A percentile compares a stretch with the other conserved stretches of the same genome.
Evolutionary conservation across 2,329 filamentous ascomycete species (phyloP).

Genomic region (Apiospora arundinis): DNA sequence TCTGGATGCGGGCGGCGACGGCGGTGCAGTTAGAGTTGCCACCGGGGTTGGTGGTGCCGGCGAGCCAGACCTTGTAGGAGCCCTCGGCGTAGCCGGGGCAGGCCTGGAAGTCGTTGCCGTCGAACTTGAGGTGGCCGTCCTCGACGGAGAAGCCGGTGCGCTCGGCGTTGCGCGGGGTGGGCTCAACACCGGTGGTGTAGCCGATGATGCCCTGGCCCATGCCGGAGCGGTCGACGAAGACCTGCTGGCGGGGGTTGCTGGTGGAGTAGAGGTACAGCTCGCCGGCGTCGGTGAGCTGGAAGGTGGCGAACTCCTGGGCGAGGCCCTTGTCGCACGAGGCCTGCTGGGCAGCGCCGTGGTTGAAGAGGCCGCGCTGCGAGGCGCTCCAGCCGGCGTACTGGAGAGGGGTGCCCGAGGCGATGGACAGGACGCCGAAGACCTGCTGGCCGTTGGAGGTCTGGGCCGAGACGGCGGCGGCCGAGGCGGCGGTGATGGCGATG

Average conservation of each 20-base stretch:
- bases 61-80: conserved; percentile 48
- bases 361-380: conserved; percentile 47
- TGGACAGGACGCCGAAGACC: conserved; percentile 55
- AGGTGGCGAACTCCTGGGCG: conserved; percentile 52
- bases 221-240: conserved; percentile 62
- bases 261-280: conserved; percentile 56
- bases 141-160: conserved; percentile 54
- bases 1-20: conserved; percentile 41
- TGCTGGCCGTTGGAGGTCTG: conserved; percentile 35
- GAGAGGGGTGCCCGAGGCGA: conserved; percentile 55
- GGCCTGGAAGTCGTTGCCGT: conserved; percentile 52
- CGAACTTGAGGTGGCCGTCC: conserved; percentile 52
- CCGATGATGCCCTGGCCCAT: conserved; percentile 55
- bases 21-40: conserved; percentile 45
- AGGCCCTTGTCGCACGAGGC: conserved; percentile 52
- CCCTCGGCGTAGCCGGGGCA: conserved; percentile 56
- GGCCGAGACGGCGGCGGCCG: conserved; percentile 39
- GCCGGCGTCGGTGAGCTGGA: conserved; percentile 51
- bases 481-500: conserved; percentile 17
- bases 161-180: conserved; percentile 50
- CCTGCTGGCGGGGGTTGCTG: conserved; percentile 50
- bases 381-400: conserved; percentile 56
- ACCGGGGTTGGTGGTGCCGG: conserved; percentile 40
- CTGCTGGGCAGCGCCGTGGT: conserved; percentile 51
- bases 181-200: conserved; percentile 55